Percentiles rank a stretch among this genome's conserved stretches.
Conservation (phyloP, 1,284 basidiomycete genomes). For the Sanghuangporus baumii region DNA sequence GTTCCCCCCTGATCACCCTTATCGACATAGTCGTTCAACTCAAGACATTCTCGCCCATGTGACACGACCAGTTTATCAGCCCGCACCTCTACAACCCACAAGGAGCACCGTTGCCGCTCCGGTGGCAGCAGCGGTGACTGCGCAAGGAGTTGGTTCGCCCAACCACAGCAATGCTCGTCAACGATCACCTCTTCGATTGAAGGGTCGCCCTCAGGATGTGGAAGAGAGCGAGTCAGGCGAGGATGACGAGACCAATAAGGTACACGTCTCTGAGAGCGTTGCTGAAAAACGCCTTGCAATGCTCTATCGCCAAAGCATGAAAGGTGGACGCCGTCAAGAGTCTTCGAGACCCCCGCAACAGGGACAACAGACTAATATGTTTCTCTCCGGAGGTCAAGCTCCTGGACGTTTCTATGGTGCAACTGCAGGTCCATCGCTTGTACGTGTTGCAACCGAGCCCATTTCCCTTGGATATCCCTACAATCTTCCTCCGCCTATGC, state of each 20-base stretch:
- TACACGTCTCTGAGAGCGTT: constrained; percentile 53
- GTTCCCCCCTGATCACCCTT: constrained; percentile 56
- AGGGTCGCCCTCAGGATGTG: constrained; percentile 58
- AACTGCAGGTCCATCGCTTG: constrained; percentile 9
- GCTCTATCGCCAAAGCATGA: constrained; percentile 34
- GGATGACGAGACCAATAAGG: constrained; percentile 40
- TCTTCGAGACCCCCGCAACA: constrained; percentile 17
- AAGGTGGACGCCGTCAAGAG: constrained; percentile 25
- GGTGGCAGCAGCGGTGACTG: constrained; percentile 49
- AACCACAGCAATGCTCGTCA: constrained; percentile 1
- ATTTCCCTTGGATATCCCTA: constrained; percentile 67
- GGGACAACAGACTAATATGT: constrained; percentile 11
- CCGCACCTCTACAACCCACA: constrained; percentile 40
- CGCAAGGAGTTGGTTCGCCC: constrained; percentile 7
- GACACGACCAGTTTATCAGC: constrained; percentile 9
- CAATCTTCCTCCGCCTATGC: constrained; percentile 61
- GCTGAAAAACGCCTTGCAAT: constrained; percentile 57
- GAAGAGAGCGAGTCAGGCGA: constrained; percentile 64
- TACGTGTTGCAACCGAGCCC: constrained; percentile 32
- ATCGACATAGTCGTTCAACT: constrained; percentile 44
- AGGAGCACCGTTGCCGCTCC: constrained; percentile 66
- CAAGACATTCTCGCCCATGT: constrained; percentile 39
- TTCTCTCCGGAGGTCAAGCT: neutral
- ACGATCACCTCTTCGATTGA: constrained; percentile 32
- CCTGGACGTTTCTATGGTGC: neutral